Evolutionary conservation across 129 eudicot species (phyloP).

Genomic region (Solidago caesia): DNA sequence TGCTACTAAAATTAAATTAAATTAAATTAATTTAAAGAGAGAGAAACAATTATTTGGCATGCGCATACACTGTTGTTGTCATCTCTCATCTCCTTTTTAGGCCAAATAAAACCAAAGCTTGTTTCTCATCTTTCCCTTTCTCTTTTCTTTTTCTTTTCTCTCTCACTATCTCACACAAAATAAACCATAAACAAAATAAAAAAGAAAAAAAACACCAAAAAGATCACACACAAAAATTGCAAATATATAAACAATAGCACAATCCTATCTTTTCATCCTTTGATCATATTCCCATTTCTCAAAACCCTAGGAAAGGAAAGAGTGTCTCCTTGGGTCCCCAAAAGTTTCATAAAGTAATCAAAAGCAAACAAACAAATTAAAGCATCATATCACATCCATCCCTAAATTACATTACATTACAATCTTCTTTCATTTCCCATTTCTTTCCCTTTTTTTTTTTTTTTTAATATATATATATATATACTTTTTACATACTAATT

Average conservation of each 20-base stretch:
- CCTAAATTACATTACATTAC: slow-evolving; percentile 1
- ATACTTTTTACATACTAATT: neutral
- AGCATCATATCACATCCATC: neutral
- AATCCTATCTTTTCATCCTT: slow-evolving; percentile 9
- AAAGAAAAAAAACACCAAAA: neutral
- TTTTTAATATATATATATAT: too few species aligned
- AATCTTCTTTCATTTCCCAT: slow-evolving; percentile 12
- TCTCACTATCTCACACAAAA: slow-evolving; percentile 1
- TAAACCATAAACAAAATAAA: neutral
- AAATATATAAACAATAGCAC: slow-evolving; percentile 8
- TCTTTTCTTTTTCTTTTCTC: slow-evolving; percentile 1
- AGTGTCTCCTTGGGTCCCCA: slow-evolving; percentile 19
- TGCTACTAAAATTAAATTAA: slow-evolving; percentile 1
- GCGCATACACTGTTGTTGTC: slow-evolving; percentile 32
- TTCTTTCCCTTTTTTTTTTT: slow-evolving; percentile 8
- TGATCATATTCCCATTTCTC: slow-evolving; percentile 25
- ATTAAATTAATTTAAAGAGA: neutral
- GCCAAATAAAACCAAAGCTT: slow-evolving; percentile 42
- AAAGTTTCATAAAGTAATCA: slow-evolving; percentile 8
- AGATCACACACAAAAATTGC: neutral
- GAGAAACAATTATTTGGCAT: slow-evolving; percentile 29
- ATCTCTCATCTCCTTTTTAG: slow-evolving; percentile 33
- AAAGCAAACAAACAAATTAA: neutral
- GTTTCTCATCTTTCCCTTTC: slow-evolving; percentile 36
- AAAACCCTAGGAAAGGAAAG: slow-evolving; percentile 18